A percentile compares a stretch with the other conserved stretches of the same genome.
Conservation (phyloP, 768 basidiomycete genomes). For the Trametes cinnabarina region DNA sequence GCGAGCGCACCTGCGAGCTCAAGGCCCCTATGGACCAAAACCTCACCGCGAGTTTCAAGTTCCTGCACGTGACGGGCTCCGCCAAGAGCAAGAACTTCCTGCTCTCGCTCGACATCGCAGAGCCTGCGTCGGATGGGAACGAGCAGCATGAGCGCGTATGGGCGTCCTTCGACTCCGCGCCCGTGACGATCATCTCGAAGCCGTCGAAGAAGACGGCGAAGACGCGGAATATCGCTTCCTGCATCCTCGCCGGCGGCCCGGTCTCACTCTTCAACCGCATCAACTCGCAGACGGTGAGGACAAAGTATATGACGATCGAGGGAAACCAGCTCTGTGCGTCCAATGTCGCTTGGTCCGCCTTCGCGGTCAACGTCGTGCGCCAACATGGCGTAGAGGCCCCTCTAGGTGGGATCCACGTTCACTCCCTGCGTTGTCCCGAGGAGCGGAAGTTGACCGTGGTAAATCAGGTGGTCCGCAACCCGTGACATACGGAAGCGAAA, state of each 20-base stretch:
- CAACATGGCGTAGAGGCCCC: conserved; percentile 50
- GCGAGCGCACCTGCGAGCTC: conserved; percentile 82
- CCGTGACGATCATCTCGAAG: conserved; percentile 94
- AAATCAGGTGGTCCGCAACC: conserved; percentile 62
- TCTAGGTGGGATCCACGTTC: conserved; percentile 51
- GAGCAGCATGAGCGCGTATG: conserved; percentile 65
- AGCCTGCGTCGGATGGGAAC: conserved; percentile 51
- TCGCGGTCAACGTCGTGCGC: conserved; percentile 87
- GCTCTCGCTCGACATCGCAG: conserved; percentile 80
- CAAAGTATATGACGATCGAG: conserved; percentile 96
- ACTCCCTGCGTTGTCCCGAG: background rate
- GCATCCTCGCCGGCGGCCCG: conserved; percentile 85
- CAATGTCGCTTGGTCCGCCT: conserved; percentile 90
- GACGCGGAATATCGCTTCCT: conserved; percentile 87
- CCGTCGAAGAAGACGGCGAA: conserved; percentile 97
- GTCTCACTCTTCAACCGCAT: conserved; percentile 95
- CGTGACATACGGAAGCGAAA: conserved; percentile 89
- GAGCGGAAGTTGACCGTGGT: background rate
- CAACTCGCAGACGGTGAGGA: conserved; percentile 94
- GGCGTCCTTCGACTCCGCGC: conserved; percentile 90
- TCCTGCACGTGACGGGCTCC: conserved; percentile 83
- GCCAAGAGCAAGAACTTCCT: conserved; percentile 90
- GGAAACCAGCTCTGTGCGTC: conserved; percentile 81
- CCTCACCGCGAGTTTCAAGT: conserved; percentile 88
- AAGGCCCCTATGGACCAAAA: conserved; percentile 79